A percentile compares a stretch with the other conserved stretches of the same genome.
Conservation (phyloP, 2,329 filamentous ascomycete genomes). For the Aspergillus pseudotamarii region DNA sequence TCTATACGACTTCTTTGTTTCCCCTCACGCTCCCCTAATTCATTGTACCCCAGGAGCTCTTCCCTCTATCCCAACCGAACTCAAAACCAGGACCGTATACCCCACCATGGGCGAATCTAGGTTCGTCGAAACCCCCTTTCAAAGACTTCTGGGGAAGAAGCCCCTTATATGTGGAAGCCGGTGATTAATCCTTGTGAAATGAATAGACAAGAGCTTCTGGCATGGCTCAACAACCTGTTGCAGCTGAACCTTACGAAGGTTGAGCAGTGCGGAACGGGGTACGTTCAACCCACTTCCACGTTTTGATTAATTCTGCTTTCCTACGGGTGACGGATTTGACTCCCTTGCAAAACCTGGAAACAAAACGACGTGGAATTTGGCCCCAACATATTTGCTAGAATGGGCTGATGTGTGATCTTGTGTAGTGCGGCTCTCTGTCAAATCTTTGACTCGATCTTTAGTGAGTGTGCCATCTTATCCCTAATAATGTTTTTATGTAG, state of each 20-base stretch:
- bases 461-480: constrained; percentile 45
- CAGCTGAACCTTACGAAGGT: constrained; percentile 98
- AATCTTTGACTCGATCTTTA: constrained; percentile 97
- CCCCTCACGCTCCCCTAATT: not conserved
- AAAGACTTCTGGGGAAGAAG: constrained; percentile 16
- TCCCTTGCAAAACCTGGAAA: not conserved
- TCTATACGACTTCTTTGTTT: constrained; percentile 7
- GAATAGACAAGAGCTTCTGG: constrained; percentile 86
- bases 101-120: constrained; percentile 67
- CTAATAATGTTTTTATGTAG: not conserved
- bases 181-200: constrained; percentile 6
- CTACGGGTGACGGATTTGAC: not conserved
- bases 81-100: constrained; percentile 24
- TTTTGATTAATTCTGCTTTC: not conserved
- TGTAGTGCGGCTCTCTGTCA: constrained; percentile 90
- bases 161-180: constrained; percentile 11
- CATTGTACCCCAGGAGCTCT: not conserved
- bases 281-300: constrained; percentile 39
- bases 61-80: constrained; percentile 3
- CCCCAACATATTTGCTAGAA: not conserved
- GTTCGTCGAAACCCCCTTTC: constrained; percentile 42
- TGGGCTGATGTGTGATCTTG: constrained; percentile 13
- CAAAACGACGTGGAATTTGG: not conserved
- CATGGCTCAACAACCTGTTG: constrained; percentile 96
- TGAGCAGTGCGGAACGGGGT: constrained; percentile 99